Evolutionary conservation across 2,329 filamentous ascomycete species (phyloP).

Genomic region (Podosphaera aphanis): DNA sequence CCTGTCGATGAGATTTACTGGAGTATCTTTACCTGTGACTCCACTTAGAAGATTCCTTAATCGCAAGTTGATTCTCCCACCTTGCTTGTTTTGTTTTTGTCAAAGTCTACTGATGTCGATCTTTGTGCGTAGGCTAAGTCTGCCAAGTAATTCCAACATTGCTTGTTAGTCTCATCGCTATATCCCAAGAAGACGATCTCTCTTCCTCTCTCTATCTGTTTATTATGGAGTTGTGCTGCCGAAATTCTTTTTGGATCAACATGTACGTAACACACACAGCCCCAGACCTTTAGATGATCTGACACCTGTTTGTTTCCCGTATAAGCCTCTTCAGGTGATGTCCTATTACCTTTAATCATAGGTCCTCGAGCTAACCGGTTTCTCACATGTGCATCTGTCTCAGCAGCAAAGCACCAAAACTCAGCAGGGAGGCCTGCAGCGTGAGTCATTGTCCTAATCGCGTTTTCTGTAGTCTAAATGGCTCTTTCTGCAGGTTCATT

Average conservation of each 20-base stretch:
- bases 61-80: neutral
- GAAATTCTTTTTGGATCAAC: neutral
- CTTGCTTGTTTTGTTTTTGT: neutral
- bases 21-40: neutral
- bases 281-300: neutral
- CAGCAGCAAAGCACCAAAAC: slow-evolving; percentile 1
- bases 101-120: neutral
- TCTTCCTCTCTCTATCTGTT: neutral
- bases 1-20: neutral
- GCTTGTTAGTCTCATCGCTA: neutral
- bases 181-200: neutral
- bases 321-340: neutral
- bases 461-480: neutral
- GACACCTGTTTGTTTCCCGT: neutral
- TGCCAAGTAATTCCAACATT: neutral
- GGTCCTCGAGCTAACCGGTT: neutral
- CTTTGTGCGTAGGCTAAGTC: neutral
- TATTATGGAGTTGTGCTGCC: neutral
- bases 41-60: neutral
- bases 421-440: neutral
- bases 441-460: neutral
- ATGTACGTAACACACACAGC: neutral
- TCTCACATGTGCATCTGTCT: neutral
- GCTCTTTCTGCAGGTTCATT: neutral
- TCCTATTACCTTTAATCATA: neutral